A percentile compares a stretch with the other conserved stretches of the same genome.
These are phyloP conservation scores for Geotrichum citri-aurantii DNA, from an alignment of 1,139 yeast species.

Conservation along the genomic window DNA sequence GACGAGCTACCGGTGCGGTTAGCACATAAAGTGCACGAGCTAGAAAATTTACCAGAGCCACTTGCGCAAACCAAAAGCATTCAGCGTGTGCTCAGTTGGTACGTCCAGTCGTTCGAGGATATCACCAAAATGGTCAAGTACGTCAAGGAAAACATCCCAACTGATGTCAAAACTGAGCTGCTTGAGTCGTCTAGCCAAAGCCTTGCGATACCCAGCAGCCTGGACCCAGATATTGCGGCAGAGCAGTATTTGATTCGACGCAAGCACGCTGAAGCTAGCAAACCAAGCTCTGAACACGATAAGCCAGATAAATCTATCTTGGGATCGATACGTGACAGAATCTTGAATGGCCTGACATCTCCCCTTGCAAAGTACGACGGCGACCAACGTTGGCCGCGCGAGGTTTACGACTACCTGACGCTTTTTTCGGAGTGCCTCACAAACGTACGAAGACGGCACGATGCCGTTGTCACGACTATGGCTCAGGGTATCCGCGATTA, in stretches of 20 bases:
- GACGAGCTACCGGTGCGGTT: slow-evolving; percentile 84
- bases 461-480: slow-evolving; percentile 88
- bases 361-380: slow-evolving; percentile 45
- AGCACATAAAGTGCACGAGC: slow-evolving; percentile 80
- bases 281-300: slow-evolving; percentile 2
- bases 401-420: slow-evolving; percentile 66
- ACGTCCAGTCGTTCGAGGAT: slow-evolving; percentile 85
- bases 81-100: slow-evolving; percentile 76
- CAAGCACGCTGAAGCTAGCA: slow-evolving; percentile 18
- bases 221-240: slow-evolving; percentile 13
- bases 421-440: slow-evolving; percentile 59
- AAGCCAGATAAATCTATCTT: slow-evolving; percentile 16
- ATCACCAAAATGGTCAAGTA: slow-evolving; percentile 44
- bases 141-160: slow-evolving; percentile 14
- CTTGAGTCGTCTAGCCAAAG: slow-evolving; percentile 15
- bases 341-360: slow-evolving; percentile 47
- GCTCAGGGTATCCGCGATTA: slow-evolving; percentile 92
- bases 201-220: slow-evolving; percentile 11
- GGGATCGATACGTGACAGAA: slow-evolving; percentile 17
- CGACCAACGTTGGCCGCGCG: slow-evolving; percentile 58
- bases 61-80: slow-evolving; percentile 70
- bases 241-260: slow-evolving; percentile 14
- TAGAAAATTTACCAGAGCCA: slow-evolving; percentile 74
- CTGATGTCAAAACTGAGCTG: slow-evolving; percentile 9
- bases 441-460: slow-evolving; percentile 75